Percentiles rank a stretch among this genome's conserved stretches.
phyloP scores from a whole-genome alignment of 352 stramenopile species.

The Pythium volutum region DNA sequence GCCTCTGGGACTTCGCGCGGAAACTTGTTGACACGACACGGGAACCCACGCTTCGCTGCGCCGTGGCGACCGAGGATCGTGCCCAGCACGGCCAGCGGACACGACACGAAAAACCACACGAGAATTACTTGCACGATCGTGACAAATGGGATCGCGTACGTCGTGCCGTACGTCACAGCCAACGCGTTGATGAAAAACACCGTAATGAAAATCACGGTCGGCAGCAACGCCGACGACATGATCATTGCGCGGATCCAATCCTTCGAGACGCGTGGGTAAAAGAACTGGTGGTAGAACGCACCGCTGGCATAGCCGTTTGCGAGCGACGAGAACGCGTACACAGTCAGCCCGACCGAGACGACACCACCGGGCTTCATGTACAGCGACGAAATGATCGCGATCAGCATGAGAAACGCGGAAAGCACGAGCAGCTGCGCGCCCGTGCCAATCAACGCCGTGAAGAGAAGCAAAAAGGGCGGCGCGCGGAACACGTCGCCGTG shows the following conservation, averaged over 20 bases:
- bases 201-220: constrained; percentile 74
- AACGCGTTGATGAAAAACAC: constrained; percentile 90
- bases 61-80: constrained; percentile 96
- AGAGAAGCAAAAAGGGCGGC: constrained; percentile 91
- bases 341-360: constrained; percentile 92
- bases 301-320: constrained; percentile 89
- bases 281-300: constrained; percentile 90
- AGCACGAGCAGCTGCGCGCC: constrained; percentile 95
- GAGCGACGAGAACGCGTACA: constrained; percentile 93
- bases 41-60: constrained; percentile 82
- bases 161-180: constrained; percentile 79
- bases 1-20: constrained; percentile 83
- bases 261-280: constrained; percentile 89
- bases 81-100: constrained; percentile 94
- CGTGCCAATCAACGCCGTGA: constrained; percentile 95
- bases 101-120: constrained; percentile 97
- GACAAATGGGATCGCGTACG: constrained; percentile 83
- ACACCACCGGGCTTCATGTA: constrained; percentile 97
- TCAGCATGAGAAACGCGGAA: constrained; percentile 93
- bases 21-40: constrained; percentile 96
- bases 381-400: constrained; percentile 93
- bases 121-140: constrained; percentile 91
- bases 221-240: constrained; percentile 70
- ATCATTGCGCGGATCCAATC: constrained; percentile 90
- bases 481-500: constrained; percentile 95